Base-by-base conservation (phyloP, 176 grass and related monocot species). In the Carex cristatella region DNA sequence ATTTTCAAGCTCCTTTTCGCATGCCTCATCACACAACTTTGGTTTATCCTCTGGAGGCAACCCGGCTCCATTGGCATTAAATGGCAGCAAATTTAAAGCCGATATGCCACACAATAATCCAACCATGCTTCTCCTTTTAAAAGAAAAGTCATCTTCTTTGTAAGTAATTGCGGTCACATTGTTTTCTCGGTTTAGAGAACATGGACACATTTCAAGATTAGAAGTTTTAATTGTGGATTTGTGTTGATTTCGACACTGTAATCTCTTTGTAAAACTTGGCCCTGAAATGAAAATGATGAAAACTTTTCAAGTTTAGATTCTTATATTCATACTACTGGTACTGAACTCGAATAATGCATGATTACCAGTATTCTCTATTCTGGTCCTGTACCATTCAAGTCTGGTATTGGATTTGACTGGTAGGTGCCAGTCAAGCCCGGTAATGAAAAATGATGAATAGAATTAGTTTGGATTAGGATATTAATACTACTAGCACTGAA, bases 21-120 rank as follows among this genome's bases (percentile, higher is more conserved):
- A 95, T 69, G 83, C 48, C 46, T 72, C 88, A 28, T 94, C 91
- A 71, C 96, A 95, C 68, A 98, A 74, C 75, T 87, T 98, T 65
- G 93, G 93, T 76, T 98, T 98, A 84, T 98, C 89, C 87, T 95
- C 96, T n/a, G 90, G 93, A 5, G 93, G 96, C 91, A 98, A 86
- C n/a, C 93, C 96, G 9, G 53, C 93, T 68, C 91, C 96, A 81
- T 87, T 30, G 8, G 87, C 88, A 31, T 88, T 79, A 51, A 84
- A 42, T 7, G 68, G 18, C 2, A 75, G 53, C 30, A 94, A 46
- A 14, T 84, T 88, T 2, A 92, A 46, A 14, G 83, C 74, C 2
- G 95, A 79, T 7, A 84, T 76, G n/a, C 61, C 85, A 4, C 91
- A 79, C 27, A 69, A 82, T 10, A 85, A 85, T n/a, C 91, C 89